Conservation (phyloP, 441 rosid genomes). For the Raphanus hybrid region DNA sequence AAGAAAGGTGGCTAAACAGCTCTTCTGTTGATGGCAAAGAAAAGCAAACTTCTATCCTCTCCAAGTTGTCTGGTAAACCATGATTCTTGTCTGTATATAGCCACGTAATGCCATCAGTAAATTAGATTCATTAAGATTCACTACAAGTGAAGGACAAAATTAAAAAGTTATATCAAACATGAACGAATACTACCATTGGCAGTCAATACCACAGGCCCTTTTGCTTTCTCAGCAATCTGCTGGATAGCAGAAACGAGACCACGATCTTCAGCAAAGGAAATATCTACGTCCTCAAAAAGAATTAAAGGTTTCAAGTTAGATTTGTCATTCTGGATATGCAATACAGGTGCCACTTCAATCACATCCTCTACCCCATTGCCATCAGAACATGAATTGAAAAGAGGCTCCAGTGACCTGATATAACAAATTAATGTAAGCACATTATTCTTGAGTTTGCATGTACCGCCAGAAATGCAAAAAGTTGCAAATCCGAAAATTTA, state of each 20-base stretch:
- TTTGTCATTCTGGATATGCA: constrained; percentile 49
- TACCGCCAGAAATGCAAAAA: constrained; percentile 18
- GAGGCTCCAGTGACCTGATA: constrained; percentile 67
- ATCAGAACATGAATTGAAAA: constrained; percentile 44
- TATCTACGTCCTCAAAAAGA: constrained; percentile 95
- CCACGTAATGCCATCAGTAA: constrained; percentile 34
- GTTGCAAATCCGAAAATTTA: constrained; percentile 23
- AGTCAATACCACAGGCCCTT: constrained; percentile 90
- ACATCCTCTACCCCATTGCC: constrained; percentile 48
- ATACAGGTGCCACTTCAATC: constrained; percentile 46
- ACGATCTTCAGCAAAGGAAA: constrained; percentile 85
- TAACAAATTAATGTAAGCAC: constrained; percentile 24
- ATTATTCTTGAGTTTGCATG: constrained; percentile 11
- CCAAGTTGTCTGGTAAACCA: constrained; percentile 73
- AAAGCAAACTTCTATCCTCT: constrained; percentile 69
- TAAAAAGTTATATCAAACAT: constrained; percentile 28
- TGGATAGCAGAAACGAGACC: constrained; percentile 86
- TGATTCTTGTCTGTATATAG: constrained; percentile 60
- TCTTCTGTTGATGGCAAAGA: constrained; percentile 62
- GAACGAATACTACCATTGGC: constrained; percentile 67
- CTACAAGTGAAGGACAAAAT: constrained; percentile 20
- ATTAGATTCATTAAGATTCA: constrained; percentile 14
- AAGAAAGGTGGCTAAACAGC: constrained; percentile 57
- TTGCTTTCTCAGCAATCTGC: constrained; percentile 86
- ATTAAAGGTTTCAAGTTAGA: constrained; percentile 68